A percentile compares a stretch with the other conserved stretches of the same genome.
Conservation (phyloP, 768 basidiomycete genomes). For the Coprinopsis strossmayeri region DNA sequence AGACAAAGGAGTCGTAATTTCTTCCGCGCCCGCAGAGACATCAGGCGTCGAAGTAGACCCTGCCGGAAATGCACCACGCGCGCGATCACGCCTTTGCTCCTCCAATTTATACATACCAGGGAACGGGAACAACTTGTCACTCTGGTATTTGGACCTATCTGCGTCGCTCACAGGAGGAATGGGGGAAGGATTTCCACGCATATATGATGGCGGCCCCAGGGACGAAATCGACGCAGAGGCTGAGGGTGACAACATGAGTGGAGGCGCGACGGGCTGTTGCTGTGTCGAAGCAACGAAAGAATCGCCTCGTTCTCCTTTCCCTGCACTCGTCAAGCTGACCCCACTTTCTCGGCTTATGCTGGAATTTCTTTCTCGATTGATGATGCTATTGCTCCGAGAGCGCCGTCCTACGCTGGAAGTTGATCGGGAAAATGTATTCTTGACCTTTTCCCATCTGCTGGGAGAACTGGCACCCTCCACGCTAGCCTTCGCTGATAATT, state of each 20-base stretch:
- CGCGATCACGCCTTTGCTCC: conserved; percentile 49
- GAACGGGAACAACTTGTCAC: conserved; percentile 84
- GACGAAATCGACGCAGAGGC: conserved; percentile 69
- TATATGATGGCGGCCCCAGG: conserved; percentile 42
- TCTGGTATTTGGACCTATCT: conserved; percentile 68
- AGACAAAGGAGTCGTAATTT: conserved; percentile 37
- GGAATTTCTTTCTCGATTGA: conserved; percentile 61
- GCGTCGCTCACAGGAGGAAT: conserved; percentile 68
- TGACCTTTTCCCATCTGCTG: conserved; percentile 69
- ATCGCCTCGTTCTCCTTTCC: conserved; percentile 45
- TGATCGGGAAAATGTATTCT: conserved; percentile 58
- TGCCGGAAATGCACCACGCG: conserved; percentile 38
- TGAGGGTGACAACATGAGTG: conserved; percentile 53
- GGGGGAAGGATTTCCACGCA: conserved; percentile 60
- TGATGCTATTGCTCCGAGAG: conserved; percentile 74
- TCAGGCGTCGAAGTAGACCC: conserved; percentile 41
- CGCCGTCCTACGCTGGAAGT: conserved; percentile 65
- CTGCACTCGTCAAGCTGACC: conserved; percentile 58
- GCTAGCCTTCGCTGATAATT: conserved; percentile 47
- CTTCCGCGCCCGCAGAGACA: conserved; percentile 40
- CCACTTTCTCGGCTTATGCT: conserved; percentile 73
- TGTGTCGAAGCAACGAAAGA: conserved; percentile 15
- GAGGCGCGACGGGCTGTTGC: conserved; percentile 35
- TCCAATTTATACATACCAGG: conserved; percentile 79
- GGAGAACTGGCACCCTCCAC: conserved; percentile 48